Percentiles rank a stretch among this genome's conserved stretches.
Conservation (phyloP, 805 yeast genomes). For the Cephaloascus fragrans region DNA sequence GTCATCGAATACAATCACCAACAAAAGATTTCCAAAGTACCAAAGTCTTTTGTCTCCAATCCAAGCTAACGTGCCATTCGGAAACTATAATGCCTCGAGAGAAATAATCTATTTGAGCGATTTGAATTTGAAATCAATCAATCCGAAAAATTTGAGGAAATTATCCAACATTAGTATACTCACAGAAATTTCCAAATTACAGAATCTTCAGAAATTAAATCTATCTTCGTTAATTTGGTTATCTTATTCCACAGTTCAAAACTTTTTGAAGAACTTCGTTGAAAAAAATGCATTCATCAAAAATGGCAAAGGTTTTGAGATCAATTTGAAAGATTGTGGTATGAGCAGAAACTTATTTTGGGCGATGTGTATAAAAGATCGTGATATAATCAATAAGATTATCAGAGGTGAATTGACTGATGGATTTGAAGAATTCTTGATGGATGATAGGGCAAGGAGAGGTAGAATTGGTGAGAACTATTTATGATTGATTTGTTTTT, state of each 20-base stretch:
- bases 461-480: constrained; percentile 35
- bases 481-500: constrained; percentile 6
- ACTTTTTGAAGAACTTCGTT: constrained; percentile 22
- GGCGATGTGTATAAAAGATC: constrained; percentile 20
- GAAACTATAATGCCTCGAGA: neutral
- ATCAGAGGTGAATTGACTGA: constrained; percentile 19
- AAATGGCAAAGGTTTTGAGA: constrained; percentile 6
- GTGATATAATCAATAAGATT: constrained; percentile 16
- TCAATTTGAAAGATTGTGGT: constrained; percentile 39
- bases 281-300: constrained; percentile 7
- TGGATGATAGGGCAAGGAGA: constrained; percentile 24
- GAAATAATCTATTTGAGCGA: constrained; percentile 28
- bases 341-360: constrained; percentile 37
- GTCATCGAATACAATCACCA: constrained; percentile 14
- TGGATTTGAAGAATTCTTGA: constrained; percentile 17
- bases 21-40: constrained; percentile 12
- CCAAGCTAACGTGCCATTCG: neutral
- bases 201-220: constrained; percentile 24
- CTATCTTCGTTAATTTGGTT: constrained; percentile 40
- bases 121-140: constrained; percentile 27
- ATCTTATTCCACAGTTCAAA: constrained; percentile 23
- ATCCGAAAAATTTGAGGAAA: constrained; percentile 17
- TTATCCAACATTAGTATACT: constrained; percentile 24
- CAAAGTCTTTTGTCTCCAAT: constrained; percentile 27
- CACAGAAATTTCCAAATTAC: constrained; percentile 15